Evolutionary conservation across 2,329 filamentous ascomycete species (phyloP).

Genomic region (Fragosphaeria purpurea): DNA sequence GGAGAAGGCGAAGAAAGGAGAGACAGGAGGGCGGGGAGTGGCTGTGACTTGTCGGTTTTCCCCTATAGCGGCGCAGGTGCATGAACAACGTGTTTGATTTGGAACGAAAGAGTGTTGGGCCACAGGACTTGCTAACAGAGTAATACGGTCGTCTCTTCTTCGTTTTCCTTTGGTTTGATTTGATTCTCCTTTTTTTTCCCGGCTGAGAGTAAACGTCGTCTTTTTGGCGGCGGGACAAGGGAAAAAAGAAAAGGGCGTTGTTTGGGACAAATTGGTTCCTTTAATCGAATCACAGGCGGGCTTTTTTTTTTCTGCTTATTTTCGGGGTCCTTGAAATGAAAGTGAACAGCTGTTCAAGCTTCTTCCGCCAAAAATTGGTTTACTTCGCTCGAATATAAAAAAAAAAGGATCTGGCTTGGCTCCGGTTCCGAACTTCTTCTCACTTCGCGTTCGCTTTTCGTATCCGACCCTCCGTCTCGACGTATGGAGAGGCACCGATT

Average conservation of each 20-base stretch:
- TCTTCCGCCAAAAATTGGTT: too few relatives aligned
- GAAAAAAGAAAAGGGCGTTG: too few relatives aligned
- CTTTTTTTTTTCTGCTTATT: background rate
- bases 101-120: background rate
- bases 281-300: too few relatives aligned
- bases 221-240: background rate
- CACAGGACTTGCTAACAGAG: slow-evolving; percentile 1
- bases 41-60: slow-evolving; percentile 3
- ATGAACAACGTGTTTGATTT: background rate
- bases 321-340: background rate
- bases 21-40: slow-evolving; percentile 4
- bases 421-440: too few relatives aligned
- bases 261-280: too few relatives aligned
- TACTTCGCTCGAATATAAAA: too few relatives aligned
- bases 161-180: background rate
- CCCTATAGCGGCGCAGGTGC: background rate
- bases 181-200: background rate
- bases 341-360: too few relatives aligned
- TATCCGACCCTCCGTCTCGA: too few relatives aligned
- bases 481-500: too few relatives aligned
- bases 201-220: background rate
- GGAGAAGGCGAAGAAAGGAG: background rate
- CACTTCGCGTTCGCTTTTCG: too few relatives aligned
- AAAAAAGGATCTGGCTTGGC: too few relatives aligned
- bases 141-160: background rate